These are phyloP conservation scores for Chenopodium quinoa DNA, from an alignment of 148 eudicot genomes.

Conservation along the genomic window DNA sequence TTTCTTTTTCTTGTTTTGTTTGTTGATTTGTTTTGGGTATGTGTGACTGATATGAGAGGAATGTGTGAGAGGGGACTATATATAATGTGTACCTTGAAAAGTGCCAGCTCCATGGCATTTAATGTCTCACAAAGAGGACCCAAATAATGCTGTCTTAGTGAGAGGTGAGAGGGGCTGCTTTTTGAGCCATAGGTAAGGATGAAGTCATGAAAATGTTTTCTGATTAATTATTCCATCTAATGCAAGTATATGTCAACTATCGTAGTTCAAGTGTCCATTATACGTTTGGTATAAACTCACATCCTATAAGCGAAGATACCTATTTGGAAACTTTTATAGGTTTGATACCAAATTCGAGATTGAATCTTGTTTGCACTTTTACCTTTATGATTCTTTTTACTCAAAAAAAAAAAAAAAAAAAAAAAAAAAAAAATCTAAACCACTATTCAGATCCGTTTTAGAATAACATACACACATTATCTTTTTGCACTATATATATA, in stretches of 20 bases:
- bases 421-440: too few species aligned
- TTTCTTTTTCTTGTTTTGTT: not conserved
- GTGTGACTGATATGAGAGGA: slow-evolving; percentile 6
- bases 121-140: slow-evolving; percentile 31
- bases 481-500: too few species aligned
- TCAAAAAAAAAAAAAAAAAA: too few species aligned
- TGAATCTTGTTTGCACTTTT: too few species aligned
- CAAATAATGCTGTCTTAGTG: slow-evolving; percentile 23
- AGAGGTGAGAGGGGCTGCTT: slow-evolving; percentile 5
- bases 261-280: not conserved
- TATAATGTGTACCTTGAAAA: slow-evolving; percentile 18
- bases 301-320: not conserved
- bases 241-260: not conserved
- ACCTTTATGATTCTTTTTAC: too few species aligned
- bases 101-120: slow-evolving; percentile 31
- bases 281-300: not conserved
- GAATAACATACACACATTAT: too few species aligned
- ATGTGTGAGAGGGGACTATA: slow-evolving; percentile 7
- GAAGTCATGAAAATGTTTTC: not conserved
- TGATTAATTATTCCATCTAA: not conserved
- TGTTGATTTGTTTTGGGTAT: not conserved
- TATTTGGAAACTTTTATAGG: too few species aligned
- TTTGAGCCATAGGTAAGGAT: not conserved
- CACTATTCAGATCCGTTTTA: too few species aligned
- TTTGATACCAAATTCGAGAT: too few species aligned